Percentiles rank a stretch among this genome's conserved stretches.
These are phyloP conservation scores for Hyphodiscus hymeniophilus DNA, from an alignment of 495 filamentous ascomycete genomes.

Conservation along the genomic window DNA sequence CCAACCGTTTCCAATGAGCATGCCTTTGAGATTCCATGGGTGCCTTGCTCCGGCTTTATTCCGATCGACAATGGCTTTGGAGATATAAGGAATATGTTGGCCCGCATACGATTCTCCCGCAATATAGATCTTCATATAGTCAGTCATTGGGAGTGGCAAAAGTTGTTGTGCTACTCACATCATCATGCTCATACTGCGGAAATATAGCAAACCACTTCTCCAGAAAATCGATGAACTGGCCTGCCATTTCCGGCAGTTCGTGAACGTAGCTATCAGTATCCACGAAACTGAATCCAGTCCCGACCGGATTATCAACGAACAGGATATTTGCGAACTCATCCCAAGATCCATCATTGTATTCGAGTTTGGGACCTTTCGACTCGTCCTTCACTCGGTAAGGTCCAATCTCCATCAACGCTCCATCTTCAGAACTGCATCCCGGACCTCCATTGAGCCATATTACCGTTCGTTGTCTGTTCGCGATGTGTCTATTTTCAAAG, in stretches of 20 bases:
- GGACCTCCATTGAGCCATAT: constrained; percentile 97
- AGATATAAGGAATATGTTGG: constrained; percentile 95
- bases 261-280: constrained; percentile 76
- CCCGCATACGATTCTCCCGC: constrained; percentile 95
- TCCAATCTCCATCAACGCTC: constrained; percentile 94
- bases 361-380: constrained; percentile 51
- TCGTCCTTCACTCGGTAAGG: constrained; percentile 77
- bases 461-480: constrained; percentile 82
- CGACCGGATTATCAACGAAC: constrained; percentile 95
- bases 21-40: constrained; percentile 77
- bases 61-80: constrained; percentile 75
- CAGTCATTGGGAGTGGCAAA: background rate
- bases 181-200: constrained; percentile 85
- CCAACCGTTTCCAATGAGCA: constrained; percentile 97
- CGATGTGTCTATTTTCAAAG: constrained; percentile 90
- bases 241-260: constrained; percentile 82
- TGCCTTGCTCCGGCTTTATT: constrained; percentile 45
- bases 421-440: constrained; percentile 94
- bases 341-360: constrained; percentile 88
- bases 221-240: constrained; percentile 79
- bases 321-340: constrained; percentile 94
- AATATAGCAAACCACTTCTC: constrained; percentile 86
- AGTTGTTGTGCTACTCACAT: constrained; percentile 52
- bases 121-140: constrained; percentile 66
- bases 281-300: constrained; percentile 93